Percentiles rank a stretch among this genome's conserved stretches.
These are phyloP conservation scores for Leucocoprinus birnbaumii DNA, from an alignment of 768 basidiomycete species.

Conservation along the genomic window DNA sequence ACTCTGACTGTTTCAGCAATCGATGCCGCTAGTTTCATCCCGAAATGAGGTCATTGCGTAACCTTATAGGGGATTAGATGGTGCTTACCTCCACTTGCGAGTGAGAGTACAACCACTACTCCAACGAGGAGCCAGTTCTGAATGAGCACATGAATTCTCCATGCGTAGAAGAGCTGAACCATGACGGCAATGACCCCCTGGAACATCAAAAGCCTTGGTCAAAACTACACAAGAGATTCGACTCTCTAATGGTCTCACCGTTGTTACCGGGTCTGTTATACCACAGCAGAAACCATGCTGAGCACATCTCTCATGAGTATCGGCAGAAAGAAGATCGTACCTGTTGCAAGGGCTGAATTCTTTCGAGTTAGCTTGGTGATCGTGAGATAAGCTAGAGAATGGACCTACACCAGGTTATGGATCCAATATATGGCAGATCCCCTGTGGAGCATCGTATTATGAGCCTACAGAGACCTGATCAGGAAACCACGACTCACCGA, in stretches of 20 bases:
- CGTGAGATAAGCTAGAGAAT: no score
- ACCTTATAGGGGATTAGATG: not conserved
- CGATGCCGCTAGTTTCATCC: slow-evolving; percentile 20
- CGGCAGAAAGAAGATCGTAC: no score
- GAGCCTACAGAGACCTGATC: no score
- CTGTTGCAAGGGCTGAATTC: no score
- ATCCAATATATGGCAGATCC: slow-evolving; percentile 11
- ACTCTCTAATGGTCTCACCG: no score
- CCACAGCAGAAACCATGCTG: no score
- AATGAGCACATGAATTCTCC: slow-evolving; percentile 27
- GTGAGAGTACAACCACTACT: slow-evolving; percentile 16
- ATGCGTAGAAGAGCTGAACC: no score
- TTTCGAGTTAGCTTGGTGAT: no score
- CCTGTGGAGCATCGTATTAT: slow-evolving; percentile 12
- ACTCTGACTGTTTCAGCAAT: slow-evolving; percentile 23
- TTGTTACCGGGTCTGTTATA: no score
- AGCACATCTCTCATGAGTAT: no score
- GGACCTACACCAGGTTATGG: not conserved
- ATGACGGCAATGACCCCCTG: slow-evolving; percentile 42
- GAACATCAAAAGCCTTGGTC: no score
- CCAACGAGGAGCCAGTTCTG: slow-evolving; percentile 16
- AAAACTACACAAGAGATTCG: no score
- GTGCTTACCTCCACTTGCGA: slow-evolving; percentile 19
- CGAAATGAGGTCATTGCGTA: not conserved
- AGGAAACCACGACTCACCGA: slow-evolving; percentile 28